phyloP scores from a whole-genome alignment of 345 rosid species.

The Euphorbia tirucalli region DNA sequence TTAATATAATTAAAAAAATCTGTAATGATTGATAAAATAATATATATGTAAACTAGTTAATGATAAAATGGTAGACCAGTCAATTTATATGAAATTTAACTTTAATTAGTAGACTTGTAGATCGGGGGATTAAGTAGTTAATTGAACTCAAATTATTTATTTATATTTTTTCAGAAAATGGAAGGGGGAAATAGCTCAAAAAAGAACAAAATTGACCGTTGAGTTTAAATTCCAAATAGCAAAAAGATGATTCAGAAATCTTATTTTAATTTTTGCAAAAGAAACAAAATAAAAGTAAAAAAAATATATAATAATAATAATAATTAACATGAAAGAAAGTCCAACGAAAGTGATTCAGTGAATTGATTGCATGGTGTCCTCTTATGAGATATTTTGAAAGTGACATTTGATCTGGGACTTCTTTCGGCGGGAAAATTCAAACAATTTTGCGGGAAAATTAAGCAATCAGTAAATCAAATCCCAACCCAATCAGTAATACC shows the following conservation, averaged over 20 bases:
- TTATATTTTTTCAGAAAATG: not conserved
- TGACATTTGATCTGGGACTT: constrained; percentile 12
- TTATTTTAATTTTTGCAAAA: not conserved
- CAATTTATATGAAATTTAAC: too few species aligned
- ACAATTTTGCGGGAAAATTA: constrained; percentile 20
- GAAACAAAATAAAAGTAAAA: not conserved
- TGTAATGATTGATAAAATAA: too few species aligned
- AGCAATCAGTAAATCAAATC: too few species aligned
- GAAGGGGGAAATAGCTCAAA: not conserved
- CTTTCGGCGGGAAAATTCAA: constrained; percentile 23
- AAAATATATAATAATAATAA: too few species aligned
- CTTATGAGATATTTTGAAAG: constrained; percentile 2
- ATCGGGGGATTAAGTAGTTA: too few species aligned
- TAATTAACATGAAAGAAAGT: too few species aligned
- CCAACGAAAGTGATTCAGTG: not conserved
- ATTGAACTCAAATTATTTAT: not conserved
- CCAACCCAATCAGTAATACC: too few species aligned
- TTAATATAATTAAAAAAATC: too few species aligned
- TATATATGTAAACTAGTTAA: too few species aligned
- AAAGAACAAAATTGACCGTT: constrained; percentile 13
- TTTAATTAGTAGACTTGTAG: too few species aligned
- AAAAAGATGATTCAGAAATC: too few species aligned
- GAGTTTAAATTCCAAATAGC: constrained; percentile 28
- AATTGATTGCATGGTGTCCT: not conserved
- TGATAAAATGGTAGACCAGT: too few species aligned